Evolutionary conservation across 768 basidiomycete genomes (phyloP), one percentile per base, ranked within the genome.

Genomic region (Lyophyllum decastes): DNA sequence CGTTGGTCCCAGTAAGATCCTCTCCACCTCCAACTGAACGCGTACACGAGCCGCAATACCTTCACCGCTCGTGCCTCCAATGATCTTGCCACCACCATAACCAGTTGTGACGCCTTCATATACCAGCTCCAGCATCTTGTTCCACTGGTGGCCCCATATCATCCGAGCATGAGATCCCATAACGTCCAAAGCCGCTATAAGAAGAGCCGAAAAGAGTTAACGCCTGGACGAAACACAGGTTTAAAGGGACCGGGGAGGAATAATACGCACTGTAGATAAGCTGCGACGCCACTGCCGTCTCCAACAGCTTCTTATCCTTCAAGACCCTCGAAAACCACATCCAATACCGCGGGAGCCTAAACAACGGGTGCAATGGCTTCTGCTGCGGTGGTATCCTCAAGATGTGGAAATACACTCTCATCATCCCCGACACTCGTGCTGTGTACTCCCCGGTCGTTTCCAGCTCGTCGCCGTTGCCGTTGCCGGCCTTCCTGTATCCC

Each of bases 331-430:
- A 78, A 63, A 92, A 81, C 80, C 88, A 92, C 9, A 76, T 75
- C 92, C 92, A 94, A 60, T 79, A 83, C 52, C 86, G 76, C 2
- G 88, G 81, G 27, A 83, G 66, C 64, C 84, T 84, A 68, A 87
- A 90, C 72, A 82, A 74, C 24, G 66, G 66, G 53, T 84, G 72
- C 56, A 89, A 61, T 14, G 81, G 82, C 49, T 71, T 66, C 41
- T 70, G 65, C 40, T 52, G 61, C n/a, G 78, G 76, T 2, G 66
- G 62, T 21, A 79, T 73, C 63, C 74, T 75, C 60, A 94, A 68
- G 47, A 95, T 82, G 19, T 85, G 78, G 68, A 93, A 92, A 74
- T 96, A 98, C 22, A 98, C 85, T 27, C 95, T 83, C 82, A 95
- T 83, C 30, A 93, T 81, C 9, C 94, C 94, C 27, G 84, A 75